Conservation (phyloP, 768 basidiomycete species). For the Leccinum broughii region DNA sequence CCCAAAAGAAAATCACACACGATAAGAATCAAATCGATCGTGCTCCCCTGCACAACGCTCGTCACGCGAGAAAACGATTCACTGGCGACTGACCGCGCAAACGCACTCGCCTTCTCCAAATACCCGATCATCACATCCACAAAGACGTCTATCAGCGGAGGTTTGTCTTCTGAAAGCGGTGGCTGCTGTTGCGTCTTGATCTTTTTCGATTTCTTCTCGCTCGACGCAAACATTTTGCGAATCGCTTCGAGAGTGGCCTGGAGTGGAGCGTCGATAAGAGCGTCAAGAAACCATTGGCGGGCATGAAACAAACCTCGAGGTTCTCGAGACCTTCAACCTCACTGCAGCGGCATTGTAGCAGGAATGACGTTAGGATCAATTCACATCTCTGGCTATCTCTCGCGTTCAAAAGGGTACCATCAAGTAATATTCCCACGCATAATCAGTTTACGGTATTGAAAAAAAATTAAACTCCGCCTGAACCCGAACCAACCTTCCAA, state of each 20-base stretch:
- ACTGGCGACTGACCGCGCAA: slow-evolving; percentile 76
- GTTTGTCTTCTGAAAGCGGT: slow-evolving; percentile 28
- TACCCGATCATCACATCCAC: slow-evolving; percentile 90
- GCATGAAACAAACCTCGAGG: slow-evolving; percentile 53
- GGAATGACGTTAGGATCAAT: slow-evolving; percentile 65
- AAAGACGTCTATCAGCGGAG: slow-evolving; percentile 76
- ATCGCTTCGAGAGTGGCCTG: slow-evolving; percentile 65
- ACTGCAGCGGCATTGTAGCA: slow-evolving; percentile 73
- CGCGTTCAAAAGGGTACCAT: no score
- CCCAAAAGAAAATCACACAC: slow-evolving; percentile 47
- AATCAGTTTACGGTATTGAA: no score
- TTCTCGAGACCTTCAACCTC: slow-evolving; percentile 58
- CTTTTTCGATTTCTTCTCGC: slow-evolving; percentile 43
- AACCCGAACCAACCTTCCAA: no score
- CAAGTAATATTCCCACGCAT: no score
- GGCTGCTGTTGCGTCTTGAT: slow-evolving; percentile 17
- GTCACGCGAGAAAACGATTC: slow-evolving; percentile 78
- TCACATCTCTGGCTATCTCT: slow-evolving; percentile 41
- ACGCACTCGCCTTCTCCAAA: slow-evolving; percentile 80
- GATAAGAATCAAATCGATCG: slow-evolving; percentile 77
- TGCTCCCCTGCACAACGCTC: slow-evolving; percentile 62
- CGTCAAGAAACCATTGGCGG: background rate
- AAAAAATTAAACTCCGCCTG: no score
- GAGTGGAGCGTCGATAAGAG: background rate
- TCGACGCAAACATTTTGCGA: slow-evolving; percentile 49